Evolutionary conservation across 2,329 filamentous ascomycete species (phyloP), one percentile per base, ranked within the genome.

Genomic region (Colletotrichum orbiculare): DNA sequence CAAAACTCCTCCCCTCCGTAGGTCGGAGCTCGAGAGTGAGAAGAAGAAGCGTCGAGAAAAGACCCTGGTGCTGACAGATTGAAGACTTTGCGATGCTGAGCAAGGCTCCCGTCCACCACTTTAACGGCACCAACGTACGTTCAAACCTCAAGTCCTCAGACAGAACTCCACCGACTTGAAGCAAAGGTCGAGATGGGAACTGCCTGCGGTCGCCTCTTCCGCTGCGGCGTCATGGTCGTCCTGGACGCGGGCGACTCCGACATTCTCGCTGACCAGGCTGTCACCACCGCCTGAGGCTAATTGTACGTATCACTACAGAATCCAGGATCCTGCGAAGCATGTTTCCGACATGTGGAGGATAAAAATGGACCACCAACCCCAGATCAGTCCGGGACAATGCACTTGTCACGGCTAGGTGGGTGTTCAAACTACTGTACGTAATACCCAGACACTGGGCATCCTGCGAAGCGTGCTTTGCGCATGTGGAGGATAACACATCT

Each of bases 221-320:
- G 52, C 25, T 45, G 52, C 25, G 13, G 52, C 52, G 37, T 33
- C 52, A 54, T 54, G 41, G 41, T 54, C 41, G 35, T 45, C 13
- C 52, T 45, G 13, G 52, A 54, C 41, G 52, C 52, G n/a, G 39
- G 52, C 41, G 52, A 54, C 41, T 54, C 52, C 5, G 52, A 54
- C 33, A 54, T 54, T 8, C 52, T 54, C n/a, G 39, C 52, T 7
- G 52, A 54, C 41, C 38, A 54, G 6, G 15, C 38, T 34, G 7
- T 49, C 52, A 45, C 13, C 52, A 45, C 13, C 41, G 52, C 25
- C 25, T 25, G 25, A 25, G 25, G 25, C 25, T 25, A 4, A 25
- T 25, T 25, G 25, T 25, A 25, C 25, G 25, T 25, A 25, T 25
- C 25, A 25, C 25, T 5, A 25, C 25, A 25, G 4, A 5, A 25